A percentile compares a stretch with the other conserved stretches of the same genome.
phyloP scores from a whole-genome alignment of 495 filamentous ascomycete species.

The Neurospora sp. region DNA sequence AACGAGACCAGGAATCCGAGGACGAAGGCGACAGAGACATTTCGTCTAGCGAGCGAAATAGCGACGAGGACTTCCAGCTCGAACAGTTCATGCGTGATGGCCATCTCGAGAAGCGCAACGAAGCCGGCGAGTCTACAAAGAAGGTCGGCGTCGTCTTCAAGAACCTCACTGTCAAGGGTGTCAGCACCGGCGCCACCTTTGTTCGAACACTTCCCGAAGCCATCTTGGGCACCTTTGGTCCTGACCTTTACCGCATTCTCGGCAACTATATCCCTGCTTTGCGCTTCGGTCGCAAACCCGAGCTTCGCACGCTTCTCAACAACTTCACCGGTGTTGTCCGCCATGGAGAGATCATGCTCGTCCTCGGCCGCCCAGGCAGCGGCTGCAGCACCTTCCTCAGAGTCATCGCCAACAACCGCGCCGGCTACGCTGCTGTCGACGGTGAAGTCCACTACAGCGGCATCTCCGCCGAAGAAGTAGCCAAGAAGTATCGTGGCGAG shows the following conservation, averaged over 20 bases:
- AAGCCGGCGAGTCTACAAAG: constrained; percentile 58
- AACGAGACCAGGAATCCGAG: constrained; percentile 26
- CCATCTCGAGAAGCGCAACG: constrained; percentile 68
- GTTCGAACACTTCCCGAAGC: constrained; percentile 69
- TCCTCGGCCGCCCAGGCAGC: constrained; percentile 68
- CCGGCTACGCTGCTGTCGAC: constrained; percentile 51
- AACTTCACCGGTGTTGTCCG: constrained; percentile 71
- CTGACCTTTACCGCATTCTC: constrained; percentile 66
- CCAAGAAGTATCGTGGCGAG: constrained; percentile 64
- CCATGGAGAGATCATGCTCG: constrained; percentile 74
- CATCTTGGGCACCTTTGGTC: constrained; percentile 73
- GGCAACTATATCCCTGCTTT: constrained; percentile 55
- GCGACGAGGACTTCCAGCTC: constrained; percentile 55
- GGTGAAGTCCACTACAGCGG: constrained; percentile 72
- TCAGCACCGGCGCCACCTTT: constrained; percentile 54
- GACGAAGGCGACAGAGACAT: constrained; percentile 23
- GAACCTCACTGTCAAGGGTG: constrained; percentile 65
- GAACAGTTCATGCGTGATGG: constrained; percentile 68
- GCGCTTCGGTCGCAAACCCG: constrained; percentile 28
- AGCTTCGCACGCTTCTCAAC: constrained; percentile 53
- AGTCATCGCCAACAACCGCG: constrained; percentile 62
- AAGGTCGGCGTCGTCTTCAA: constrained; percentile 80
- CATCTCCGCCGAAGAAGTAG: constrained; percentile 58
- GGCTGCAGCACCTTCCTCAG: constrained; percentile 78
- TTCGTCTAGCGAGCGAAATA: constrained; percentile 2